Percentiles rank a stretch among this genome's conserved stretches.
phyloP scores from a whole-genome alignment of 2,329 filamentous ascomycete genomes.

The Fusarium falciforme region DNA sequence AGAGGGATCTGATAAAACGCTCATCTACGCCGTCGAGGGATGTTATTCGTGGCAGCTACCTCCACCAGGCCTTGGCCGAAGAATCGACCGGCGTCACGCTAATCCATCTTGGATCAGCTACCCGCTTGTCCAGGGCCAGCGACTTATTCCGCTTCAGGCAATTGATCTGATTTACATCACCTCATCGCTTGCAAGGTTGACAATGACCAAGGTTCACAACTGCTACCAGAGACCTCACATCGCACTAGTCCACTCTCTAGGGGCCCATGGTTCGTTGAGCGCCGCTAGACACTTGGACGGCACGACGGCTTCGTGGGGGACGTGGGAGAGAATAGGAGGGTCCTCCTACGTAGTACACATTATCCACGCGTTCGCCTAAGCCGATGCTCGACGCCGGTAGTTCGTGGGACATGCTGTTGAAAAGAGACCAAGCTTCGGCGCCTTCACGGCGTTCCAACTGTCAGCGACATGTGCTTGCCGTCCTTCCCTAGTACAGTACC shows the following conservation, averaged over 20 bases:
- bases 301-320: background rate
- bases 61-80: background rate
- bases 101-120: background rate
- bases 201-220: background rate
- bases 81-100: background rate
- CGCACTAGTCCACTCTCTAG: background rate
- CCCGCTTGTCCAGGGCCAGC: background rate
- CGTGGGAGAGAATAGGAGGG: background rate
- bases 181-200: background rate
- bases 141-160: background rate
- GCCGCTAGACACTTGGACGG: background rate
- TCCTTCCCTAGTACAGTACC: background rate
- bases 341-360: background rate
- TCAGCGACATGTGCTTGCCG: background rate
- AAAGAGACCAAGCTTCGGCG: background rate
- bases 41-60: background rate
- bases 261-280: background rate
- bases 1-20: slow-evolving; percentile 37
- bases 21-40: slow-evolving; percentile 6
- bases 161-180: slow-evolving; percentile 2
- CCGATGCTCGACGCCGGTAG: background rate
- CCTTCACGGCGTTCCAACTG: background rate
- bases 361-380: background rate
- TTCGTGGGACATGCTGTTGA: background rate
- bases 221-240: background rate